Evolutionary conservation across 148 eudicot genomes (phyloP).

Genomic region (Vaccinium darrowii): DNA sequence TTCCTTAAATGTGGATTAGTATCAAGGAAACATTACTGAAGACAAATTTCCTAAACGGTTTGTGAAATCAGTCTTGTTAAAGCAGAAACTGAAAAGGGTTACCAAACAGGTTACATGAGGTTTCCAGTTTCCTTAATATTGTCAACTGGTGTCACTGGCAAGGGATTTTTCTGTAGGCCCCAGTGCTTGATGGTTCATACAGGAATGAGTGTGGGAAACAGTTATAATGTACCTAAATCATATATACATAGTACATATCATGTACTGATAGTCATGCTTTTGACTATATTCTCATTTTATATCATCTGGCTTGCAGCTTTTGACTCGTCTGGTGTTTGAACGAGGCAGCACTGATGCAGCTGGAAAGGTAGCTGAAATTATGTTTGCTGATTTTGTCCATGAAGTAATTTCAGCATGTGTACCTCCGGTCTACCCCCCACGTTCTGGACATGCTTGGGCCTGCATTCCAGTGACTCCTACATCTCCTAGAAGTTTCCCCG

Average conservation of each 20-base stretch:
- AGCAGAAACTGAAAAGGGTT: background rate
- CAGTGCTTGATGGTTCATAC: background rate
- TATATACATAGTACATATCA: background rate
- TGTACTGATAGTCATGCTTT: background rate
- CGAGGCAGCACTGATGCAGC: conserved; percentile 98
- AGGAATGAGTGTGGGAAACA: conserved; percentile 3
- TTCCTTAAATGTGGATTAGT: background rate
- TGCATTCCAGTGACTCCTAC: conserved; percentile 80
- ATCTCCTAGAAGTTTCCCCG: conserved; percentile 44
- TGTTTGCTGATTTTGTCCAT: conserved; percentile 96
- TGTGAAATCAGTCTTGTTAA: background rate
- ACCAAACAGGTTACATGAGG: background rate
- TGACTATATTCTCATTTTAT: background rate
- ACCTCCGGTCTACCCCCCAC: conserved; percentile 95
- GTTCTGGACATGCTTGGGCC: conserved; percentile 97
- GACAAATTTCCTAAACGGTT: background rate
- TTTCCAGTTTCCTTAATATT: background rate
- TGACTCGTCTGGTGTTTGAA: conserved; percentile 93
- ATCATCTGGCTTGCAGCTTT: conserved; percentile 56
- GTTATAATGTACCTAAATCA: background rate
- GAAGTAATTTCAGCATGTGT: conserved; percentile 98
- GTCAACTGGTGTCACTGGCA: background rate
- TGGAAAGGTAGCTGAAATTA: conserved; percentile 90
- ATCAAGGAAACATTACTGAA: background rate
- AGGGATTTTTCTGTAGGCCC: background rate